Conservation (phyloP, 345 rosid genomes). For the Cardamine chenopodiifolia region DNA sequence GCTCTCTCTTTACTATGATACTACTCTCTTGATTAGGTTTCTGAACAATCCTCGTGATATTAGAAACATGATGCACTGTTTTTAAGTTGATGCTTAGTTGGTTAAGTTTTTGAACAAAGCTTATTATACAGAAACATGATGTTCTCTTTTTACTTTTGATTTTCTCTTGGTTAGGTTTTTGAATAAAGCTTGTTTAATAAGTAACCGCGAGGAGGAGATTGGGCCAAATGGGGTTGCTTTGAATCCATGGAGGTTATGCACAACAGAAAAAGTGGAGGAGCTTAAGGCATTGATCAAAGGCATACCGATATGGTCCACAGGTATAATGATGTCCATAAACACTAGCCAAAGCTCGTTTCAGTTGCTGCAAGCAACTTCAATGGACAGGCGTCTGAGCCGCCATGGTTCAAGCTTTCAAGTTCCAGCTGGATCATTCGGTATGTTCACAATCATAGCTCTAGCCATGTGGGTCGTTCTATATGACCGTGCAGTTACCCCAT, state of each 20-base stretch:
- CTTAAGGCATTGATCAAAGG: slow-evolving; percentile 67
- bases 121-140: neutral
- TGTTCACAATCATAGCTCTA: slow-evolving; percentile 55
- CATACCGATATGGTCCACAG: slow-evolving; percentile 77
- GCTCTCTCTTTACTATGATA: neutral
- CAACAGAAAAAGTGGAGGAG: slow-evolving; percentile 79
- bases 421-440: slow-evolving; percentile 72
- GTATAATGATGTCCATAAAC: slow-evolving; percentile 65
- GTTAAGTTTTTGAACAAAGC: neutral
- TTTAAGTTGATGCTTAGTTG: neutral
- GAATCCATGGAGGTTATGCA: slow-evolving; percentile 77
- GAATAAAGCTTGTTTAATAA: slow-evolving; percentile 69
- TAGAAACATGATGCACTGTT: neutral
- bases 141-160: slow-evolving; percentile 11
- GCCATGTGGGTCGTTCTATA: slow-evolving; percentile 63
- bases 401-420: slow-evolving; percentile 56
- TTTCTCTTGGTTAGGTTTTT: slow-evolving; percentile 53
- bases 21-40: slow-evolving; percentile 27
- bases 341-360: slow-evolving; percentile 65
- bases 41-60: slow-evolving; percentile 42
- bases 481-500: slow-evolving; percentile 68
- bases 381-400: slow-evolving; percentile 61
- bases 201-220: slow-evolving; percentile 53
- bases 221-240: slow-evolving; percentile 61
- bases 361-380: slow-evolving; percentile 66